Conservation (phyloP, 805 yeast species). For the Ogataea philodendri region DNA sequence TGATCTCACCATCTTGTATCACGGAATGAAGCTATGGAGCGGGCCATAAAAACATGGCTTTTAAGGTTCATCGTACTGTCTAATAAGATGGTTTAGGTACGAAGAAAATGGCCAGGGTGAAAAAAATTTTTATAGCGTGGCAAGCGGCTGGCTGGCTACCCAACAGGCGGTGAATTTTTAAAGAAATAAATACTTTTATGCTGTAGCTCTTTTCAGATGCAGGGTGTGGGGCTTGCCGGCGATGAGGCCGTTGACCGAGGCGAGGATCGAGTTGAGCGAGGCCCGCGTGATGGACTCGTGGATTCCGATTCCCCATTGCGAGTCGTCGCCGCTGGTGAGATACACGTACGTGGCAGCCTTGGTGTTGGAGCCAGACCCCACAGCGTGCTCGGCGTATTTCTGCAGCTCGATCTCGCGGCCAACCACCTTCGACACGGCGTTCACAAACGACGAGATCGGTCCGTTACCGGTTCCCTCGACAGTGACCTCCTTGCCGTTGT, state of each 20-base stretch:
- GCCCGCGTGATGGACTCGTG: conserved; percentile 89
- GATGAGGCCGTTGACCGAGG: conserved; percentile 55
- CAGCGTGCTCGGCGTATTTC: conserved; percentile 68
- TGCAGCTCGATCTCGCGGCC: conserved; percentile 58
- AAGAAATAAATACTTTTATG: conserved; percentile 11
- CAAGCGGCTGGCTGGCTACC: no score
- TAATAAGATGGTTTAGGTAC: conserved; percentile 36
- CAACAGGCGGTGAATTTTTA: no score
- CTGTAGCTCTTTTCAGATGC: conserved; percentile 13
- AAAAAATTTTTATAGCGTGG: conserved; percentile 12
- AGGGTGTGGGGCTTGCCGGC: conserved; percentile 16
- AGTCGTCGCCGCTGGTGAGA: conserved; percentile 25
- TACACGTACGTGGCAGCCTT: conserved; percentile 72
- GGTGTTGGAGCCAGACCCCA: conserved; percentile 68
- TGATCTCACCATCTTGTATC: conserved; percentile 35
- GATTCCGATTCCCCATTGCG: conserved; percentile 88
- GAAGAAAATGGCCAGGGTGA: conserved; percentile 15
- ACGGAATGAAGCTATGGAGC: conserved; percentile 31
- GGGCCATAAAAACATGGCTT: conserved; percentile 21
- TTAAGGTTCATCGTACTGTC: conserved; percentile 34
- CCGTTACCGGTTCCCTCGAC: conserved; percentile 70
- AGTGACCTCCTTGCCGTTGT: conserved; percentile 34
- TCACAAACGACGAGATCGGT: conserved; percentile 70
- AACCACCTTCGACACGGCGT: conserved; percentile 55
- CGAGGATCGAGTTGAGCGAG: conserved; percentile 64